Conservation (phyloP, 148 eudicot species). For the Cornus controversa region DNA sequence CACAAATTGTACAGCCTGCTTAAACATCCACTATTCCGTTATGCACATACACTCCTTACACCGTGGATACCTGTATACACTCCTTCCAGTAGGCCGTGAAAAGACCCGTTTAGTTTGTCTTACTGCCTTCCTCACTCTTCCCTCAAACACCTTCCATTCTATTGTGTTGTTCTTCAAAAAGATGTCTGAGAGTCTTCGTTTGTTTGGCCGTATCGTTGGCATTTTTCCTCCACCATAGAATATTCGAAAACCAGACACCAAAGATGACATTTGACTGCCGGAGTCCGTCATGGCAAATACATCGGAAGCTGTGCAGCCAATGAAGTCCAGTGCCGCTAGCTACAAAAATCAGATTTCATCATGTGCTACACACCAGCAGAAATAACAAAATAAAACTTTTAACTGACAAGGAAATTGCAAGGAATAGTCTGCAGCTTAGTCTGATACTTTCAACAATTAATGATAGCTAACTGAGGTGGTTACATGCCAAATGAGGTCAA, state of each 20-base stretch:
- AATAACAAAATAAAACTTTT: not conserved
- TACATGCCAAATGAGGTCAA: too few species aligned
- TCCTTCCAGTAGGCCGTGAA: constrained; percentile 78
- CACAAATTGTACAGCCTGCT: not conserved
- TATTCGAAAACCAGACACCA: constrained; percentile 82
- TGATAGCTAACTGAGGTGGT: not conserved
- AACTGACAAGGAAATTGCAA: not conserved
- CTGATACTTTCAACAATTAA: not conserved
- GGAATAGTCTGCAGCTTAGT: not conserved
- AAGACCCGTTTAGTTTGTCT: constrained; percentile 84
- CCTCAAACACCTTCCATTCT: constrained; percentile 87
- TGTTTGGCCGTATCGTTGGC: constrained; percentile 92
- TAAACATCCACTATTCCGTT: constrained; percentile 1
- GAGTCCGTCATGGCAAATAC: constrained; percentile 98
- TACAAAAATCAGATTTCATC: constrained; percentile 21
- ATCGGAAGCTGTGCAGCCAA: constrained; percentile 79
- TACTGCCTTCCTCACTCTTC: constrained; percentile 83
- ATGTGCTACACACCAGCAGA: not conserved
- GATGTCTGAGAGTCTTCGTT: constrained; percentile 89
- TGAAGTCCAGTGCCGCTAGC: constrained; percentile 96
- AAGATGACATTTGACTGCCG: constrained; percentile 92
- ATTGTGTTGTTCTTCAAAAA: constrained; percentile 80
- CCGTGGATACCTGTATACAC: constrained; percentile 69
- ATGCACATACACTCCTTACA: constrained; percentile 55
- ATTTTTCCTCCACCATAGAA: constrained; percentile 89